Evolutionary conservation across 2,329 filamentous ascomycete genomes (phyloP).

Genomic region (Verticillium longisporum): DNA sequence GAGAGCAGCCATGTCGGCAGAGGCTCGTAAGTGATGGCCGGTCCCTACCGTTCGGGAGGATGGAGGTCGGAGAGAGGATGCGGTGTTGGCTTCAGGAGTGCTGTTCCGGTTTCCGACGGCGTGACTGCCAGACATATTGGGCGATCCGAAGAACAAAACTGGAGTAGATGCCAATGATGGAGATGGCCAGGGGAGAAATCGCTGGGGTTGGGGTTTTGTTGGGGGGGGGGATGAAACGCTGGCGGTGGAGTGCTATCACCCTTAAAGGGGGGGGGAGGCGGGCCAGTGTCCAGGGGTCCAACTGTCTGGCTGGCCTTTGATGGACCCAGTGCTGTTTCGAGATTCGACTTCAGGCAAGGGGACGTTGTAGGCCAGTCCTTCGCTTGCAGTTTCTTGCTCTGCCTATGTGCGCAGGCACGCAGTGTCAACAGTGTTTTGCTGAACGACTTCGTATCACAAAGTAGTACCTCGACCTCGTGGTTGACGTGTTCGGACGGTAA

Average conservation of each 20-base stretch:
- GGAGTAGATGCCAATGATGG: constrained; percentile 5
- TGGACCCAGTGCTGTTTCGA: constrained; percentile 2
- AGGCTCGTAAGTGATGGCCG: constrained; percentile 83
- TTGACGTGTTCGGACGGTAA: not conserved
- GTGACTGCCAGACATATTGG: constrained; percentile 62
- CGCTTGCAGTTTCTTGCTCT: not conserved
- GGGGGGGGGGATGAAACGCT: constrained; percentile 8
- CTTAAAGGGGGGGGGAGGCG: not conserved
- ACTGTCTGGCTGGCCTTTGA: not conserved
- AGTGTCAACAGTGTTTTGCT: not conserved
- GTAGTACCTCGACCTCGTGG: too few relatives aligned
- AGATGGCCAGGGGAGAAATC: constrained; percentile 2
- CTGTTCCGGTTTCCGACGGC: constrained; percentile 85
- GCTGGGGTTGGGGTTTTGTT: constrained; percentile 1
- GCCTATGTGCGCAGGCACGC: not conserved
- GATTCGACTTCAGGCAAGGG: not conserved
- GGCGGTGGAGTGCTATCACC: constrained; percentile 1
- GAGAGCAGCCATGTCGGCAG: constrained; percentile 90
- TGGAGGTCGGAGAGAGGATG: constrained; percentile 76
- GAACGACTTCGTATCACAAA: not conserved
- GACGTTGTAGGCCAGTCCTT: not conserved
- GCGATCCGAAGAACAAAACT: constrained; percentile 20
- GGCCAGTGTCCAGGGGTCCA: not conserved
- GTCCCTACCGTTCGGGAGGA: constrained; percentile 70
- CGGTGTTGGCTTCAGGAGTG: constrained; percentile 83